A percentile compares a stretch with the other conserved stretches of the same genome.
Conservation (phyloP, 2,329 filamentous ascomycete species). For the Daldinia sp. region DNA sequence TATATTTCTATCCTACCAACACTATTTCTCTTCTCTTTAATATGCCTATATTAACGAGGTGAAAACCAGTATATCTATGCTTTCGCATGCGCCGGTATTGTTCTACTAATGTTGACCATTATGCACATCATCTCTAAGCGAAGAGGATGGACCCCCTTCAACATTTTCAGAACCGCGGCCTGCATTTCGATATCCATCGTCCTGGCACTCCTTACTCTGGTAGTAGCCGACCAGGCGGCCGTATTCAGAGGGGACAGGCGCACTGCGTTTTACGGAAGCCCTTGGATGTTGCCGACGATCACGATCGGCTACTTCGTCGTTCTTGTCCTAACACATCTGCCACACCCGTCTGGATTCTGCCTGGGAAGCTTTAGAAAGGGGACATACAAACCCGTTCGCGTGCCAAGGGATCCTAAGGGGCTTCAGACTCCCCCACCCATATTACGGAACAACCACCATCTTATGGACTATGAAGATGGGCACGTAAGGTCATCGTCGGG, state of each 20-base stretch:
- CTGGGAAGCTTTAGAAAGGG: conserved; percentile 25
- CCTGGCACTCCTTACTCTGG: conserved; percentile 42
- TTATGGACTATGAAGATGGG: conserved; percentile 32
- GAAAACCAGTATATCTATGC: conserved; percentile 48
- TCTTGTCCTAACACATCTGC: conserved; percentile 43
- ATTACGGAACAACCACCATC: conserved; percentile 14
- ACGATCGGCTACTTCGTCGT: conserved; percentile 46
- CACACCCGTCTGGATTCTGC: conserved; percentile 39
- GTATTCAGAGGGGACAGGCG: conserved; percentile 17
- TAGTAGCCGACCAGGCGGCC: conserved; percentile 36
- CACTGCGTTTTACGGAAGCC: conserved; percentile 43
- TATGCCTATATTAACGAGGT: conserved; percentile 7
- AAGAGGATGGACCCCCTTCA: conserved; percentile 49
- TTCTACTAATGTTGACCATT: conserved; percentile 48
- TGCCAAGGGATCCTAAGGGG: not conserved
- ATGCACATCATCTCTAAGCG: conserved; percentile 50
- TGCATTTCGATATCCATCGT: conserved; percentile 44
- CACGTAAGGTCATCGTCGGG: conserved; percentile 21
- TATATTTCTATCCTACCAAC: conserved; percentile 1
- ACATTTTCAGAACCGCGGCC: conserved; percentile 46
- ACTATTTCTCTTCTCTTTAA: not conserved
- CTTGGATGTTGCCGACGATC: conserved; percentile 50
- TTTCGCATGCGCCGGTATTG: conserved; percentile 48
- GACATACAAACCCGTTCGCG: conserved; percentile 25
- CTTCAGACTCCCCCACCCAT: not conserved